Evolutionary conservation across 495 filamentous ascomycete species (phyloP), one percentile per base, ranked within the genome.

Genomic region (Aspergillus sclerotiicarbonarius): DNA sequence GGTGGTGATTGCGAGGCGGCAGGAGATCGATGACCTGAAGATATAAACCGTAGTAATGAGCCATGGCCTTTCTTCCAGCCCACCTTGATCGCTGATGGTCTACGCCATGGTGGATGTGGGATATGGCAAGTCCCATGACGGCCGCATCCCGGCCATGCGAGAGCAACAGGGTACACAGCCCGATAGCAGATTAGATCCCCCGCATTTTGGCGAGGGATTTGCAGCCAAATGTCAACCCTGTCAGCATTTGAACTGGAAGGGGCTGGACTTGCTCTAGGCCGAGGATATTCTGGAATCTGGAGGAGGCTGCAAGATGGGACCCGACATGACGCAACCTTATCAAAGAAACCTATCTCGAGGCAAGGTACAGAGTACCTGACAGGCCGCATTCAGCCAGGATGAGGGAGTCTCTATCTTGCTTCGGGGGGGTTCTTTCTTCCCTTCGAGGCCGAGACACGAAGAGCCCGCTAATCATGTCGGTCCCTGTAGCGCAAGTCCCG

Each of bases 231-330:
- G 21, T 16, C n/a, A 33, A 4, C 16, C 3, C 33, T 25, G 32
- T 43, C 33, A 21, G 33, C 33, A 39, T 21, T 37, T 12, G 32
- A 25, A 53, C 51, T 53, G 51, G 33, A 41, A 41, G 20, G 51
- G 51, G 51, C 51, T 53, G 51, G 51, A 39, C 51, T 32, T 41
- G 51, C 29, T 53, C 51, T 53, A 53, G 51, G 41, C 51, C 25
- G 18, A 8, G 6, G 33, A 41, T 41, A 19, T 41, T 53, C 12
- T 13, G 41, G 52, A 32, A n/a, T n/a, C n/a, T n/a, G 6, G 45
- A 41, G 39, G 7, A 30, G 13, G 12, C 31, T 41, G 37, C 37
- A 41, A 41, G 37, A 41, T 41, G 7, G 37, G 37, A 41, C 13
- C 37, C 37, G 37, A 41, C 13, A 41, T 41, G 37, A 41, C 37